Conservation (phyloP, 108 stramenopile species). For the Pseudonitzschia multistriata region DNA sequence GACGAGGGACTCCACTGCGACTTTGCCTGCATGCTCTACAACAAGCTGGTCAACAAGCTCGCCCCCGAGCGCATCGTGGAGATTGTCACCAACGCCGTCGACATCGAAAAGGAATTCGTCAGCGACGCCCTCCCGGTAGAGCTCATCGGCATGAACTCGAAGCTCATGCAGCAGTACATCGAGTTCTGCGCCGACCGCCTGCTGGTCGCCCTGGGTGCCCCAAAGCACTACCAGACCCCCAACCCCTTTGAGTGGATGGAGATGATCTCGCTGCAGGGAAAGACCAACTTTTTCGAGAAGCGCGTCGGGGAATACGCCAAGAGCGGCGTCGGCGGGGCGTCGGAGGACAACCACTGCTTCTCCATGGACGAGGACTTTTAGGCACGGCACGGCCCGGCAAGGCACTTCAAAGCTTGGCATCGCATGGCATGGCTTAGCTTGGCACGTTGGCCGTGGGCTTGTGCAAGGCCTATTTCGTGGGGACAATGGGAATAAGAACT, state of each 20-base stretch:
- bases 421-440: no score
- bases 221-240: background rate
- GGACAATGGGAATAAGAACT: background rate
- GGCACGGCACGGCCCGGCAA: background rate
- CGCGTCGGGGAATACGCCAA: slow-evolving; percentile 97
- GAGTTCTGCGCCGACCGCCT: slow-evolving; percentile 90
- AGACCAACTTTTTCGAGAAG: slow-evolving; percentile 99
- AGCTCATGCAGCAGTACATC: slow-evolving; percentile 90
- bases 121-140: slow-evolving; percentile 89
- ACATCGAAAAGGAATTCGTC: slow-evolving; percentile 88
- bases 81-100: slow-evolving; percentile 88
- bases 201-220: slow-evolving; percentile 72
- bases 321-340: slow-evolving; percentile 86
- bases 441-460: no score
- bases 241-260: slow-evolving; percentile 75
- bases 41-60: slow-evolving; percentile 83
- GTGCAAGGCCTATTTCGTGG: no score
- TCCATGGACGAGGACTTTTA: slow-evolving; percentile 3
- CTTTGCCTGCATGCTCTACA: slow-evolving; percentile 96
- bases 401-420: no score
- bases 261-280: slow-evolving; percentile 92
- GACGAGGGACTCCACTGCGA: slow-evolving; percentile 95
- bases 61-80: slow-evolving; percentile 68
- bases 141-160: slow-evolving; percentile 91
- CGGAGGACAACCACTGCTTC: slow-evolving; percentile 10